A percentile compares a stretch with the other conserved stretches of the same genome.
phyloP scores from a whole-genome alignment of 192 early-diverging fungal species.

The Umbelopsis sp. region DNA sequence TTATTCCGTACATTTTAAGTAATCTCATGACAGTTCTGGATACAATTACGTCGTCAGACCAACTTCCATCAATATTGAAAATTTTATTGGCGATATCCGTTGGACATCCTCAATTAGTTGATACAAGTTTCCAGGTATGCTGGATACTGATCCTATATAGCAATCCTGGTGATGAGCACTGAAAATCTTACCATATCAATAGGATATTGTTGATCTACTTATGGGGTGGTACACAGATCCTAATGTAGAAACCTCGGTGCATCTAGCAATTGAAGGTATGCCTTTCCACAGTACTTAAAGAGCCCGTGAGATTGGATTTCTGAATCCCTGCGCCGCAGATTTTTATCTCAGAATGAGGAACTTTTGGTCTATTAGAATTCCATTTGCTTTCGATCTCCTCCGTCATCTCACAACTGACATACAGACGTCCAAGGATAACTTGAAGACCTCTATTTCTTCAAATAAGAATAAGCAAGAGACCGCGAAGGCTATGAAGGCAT shows the following conservation, averaged over 20 bases:
- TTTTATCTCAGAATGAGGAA: slow-evolving; percentile 13
- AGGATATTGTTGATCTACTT: slow-evolving; percentile 66
- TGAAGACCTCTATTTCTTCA: background rate
- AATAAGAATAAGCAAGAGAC: slow-evolving; percentile 7
- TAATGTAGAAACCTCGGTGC: slow-evolving; percentile 38
- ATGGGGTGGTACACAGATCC: slow-evolving; percentile 72
- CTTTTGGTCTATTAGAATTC: slow-evolving; percentile 48
- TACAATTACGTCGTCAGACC: slow-evolving; percentile 25
- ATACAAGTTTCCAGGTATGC: slow-evolving; percentile 24
- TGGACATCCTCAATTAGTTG: slow-evolving; percentile 3
- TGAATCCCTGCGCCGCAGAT: background rate
- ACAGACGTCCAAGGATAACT: slow-evolving; percentile 23
- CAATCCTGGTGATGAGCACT: background rate
- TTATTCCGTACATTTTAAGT: slow-evolving; percentile 15
- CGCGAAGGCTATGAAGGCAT: slow-evolving; percentile 9
- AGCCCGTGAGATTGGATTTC: background rate
- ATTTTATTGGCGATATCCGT: slow-evolving; percentile 8
- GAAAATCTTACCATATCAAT: background rate
- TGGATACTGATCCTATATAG: no score
- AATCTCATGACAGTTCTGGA: slow-evolving; percentile 29
- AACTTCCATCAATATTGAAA: slow-evolving; percentile 17
- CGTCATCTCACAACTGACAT: slow-evolving; percentile 57
- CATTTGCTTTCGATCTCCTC: slow-evolving; percentile 53
- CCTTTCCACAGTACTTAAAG: background rate
- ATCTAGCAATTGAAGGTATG: slow-evolving; percentile 50